Conservation (phyloP, 805 yeast genomes). For the Sugiyamaella americana region DNA sequence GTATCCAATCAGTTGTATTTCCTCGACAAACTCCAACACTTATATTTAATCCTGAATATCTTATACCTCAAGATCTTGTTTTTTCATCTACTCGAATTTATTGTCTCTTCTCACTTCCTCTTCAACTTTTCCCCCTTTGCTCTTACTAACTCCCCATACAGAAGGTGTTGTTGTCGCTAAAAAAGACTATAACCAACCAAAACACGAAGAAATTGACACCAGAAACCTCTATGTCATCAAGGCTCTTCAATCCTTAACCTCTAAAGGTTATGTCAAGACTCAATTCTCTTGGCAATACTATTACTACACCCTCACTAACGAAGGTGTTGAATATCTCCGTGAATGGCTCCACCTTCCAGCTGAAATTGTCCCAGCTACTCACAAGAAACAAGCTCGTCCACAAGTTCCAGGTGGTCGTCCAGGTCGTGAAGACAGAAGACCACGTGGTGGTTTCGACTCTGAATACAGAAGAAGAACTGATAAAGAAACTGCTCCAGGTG, state of each 20-base stretch:
- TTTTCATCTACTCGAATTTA: too few species aligned
- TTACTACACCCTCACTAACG: conserved; percentile 99
- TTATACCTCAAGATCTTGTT: too few species aligned
- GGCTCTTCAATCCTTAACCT: conserved; percentile 98
- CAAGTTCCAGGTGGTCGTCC: conserved; percentile 40
- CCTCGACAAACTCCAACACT: too few species aligned
- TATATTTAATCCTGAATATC: too few species aligned
- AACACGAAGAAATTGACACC: conserved; percentile 98
- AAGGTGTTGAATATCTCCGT: conserved; percentile 98
- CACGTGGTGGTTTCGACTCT: conserved; percentile 49
- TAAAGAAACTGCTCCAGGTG: conserved; percentile 32
- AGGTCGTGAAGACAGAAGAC: conserved; percentile 42
- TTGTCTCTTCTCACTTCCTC: too few species aligned
- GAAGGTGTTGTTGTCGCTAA: conserved; percentile 99
- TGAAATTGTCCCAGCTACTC: conserved; percentile 97
- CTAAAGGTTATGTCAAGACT: conserved; percentile 98
- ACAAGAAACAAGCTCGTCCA: conserved; percentile 91
- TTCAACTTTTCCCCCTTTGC: too few species aligned
- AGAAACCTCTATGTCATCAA: conserved; percentile 95
- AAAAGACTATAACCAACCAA: conserved; percentile 96
- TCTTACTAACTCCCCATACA: conserved; percentile 40
- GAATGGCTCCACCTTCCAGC: conserved; percentile 98
- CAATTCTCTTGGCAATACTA: conserved; percentile 99
- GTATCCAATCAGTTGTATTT: too few species aligned
- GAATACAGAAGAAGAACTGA: conserved; percentile 60